A percentile compares a stretch with the other conserved stretches of the same genome.
Evolutionary conservation across 2,329 filamentous ascomycete species (phyloP).

Genomic region (Acrocalymma vagum): DNA sequence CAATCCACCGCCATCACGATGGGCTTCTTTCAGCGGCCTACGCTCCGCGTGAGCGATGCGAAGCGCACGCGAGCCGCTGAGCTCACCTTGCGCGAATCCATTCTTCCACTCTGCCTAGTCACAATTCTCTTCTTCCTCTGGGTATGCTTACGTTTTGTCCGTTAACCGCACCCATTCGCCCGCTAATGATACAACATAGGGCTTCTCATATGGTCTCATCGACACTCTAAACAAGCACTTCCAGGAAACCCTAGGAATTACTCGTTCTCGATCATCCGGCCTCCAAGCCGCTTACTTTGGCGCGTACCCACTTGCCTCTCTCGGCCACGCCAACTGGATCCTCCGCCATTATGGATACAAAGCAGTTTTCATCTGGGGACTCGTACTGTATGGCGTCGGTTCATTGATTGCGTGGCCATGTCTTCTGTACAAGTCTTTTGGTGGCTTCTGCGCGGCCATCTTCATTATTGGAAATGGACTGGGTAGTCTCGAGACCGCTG

Average conservation of each 20-base stretch:
- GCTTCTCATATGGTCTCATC: conserved; percentile 65
- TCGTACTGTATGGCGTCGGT: conserved; percentile 65
- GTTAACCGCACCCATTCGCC: not conserved
- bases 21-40: conserved; percentile 40
- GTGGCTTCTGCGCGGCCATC: conserved; percentile 67
- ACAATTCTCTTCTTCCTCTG: conserved; percentile 72
- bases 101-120: conserved; percentile 72
- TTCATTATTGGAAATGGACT: conserved; percentile 63
- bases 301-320: conserved; percentile 58
- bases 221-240: conserved; percentile 63
- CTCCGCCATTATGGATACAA: conserved; percentile 60
- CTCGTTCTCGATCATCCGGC: conserved; percentile 53
- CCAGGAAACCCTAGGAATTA: conserved; percentile 54
- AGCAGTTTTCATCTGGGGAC: conserved; percentile 59
- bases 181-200: conserved; percentile 30
- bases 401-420: conserved; percentile 68
- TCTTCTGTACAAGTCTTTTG: conserved; percentile 63
- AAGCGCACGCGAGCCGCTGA: conserved; percentile 65
- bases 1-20: conserved; percentile 18
- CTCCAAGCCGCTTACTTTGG: conserved; percentile 61
- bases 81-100: conserved; percentile 71
- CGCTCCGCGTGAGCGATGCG: conserved; percentile 44
- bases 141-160: conserved; percentile 44
- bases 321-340: conserved; percentile 59
- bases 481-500: conserved; percentile 66